Conservation (phyloP, 108 stramenopile genomes). For the Mayamaea pseudoterrestris region DNA sequence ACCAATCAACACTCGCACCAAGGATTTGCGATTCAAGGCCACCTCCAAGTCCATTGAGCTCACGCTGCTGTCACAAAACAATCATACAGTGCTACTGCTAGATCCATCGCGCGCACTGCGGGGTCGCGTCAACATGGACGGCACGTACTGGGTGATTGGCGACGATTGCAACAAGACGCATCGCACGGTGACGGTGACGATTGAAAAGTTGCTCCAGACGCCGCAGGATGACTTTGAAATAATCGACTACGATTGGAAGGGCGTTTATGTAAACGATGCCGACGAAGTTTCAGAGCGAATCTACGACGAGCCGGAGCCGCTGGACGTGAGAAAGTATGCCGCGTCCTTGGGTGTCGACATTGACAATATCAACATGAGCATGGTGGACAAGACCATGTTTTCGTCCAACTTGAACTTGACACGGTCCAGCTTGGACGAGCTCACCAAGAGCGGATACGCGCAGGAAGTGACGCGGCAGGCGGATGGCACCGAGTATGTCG, state of each 20-base stretch:
- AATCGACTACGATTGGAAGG: constrained; percentile 77
- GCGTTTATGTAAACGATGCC: constrained; percentile 53
- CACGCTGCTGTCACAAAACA: constrained; percentile 3
- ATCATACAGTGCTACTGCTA: constrained; percentile 21
- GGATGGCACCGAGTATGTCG: constrained; percentile 55
- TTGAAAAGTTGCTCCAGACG: constrained; percentile 44
- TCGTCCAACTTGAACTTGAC: constrained; percentile 57
- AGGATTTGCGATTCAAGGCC: constrained; percentile 51
- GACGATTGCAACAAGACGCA: constrained; percentile 17
- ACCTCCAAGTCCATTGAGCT: constrained; percentile 41
- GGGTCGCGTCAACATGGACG: constrained; percentile 55
- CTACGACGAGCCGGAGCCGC: constrained; percentile 66
- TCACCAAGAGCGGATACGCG: constrained; percentile 46
- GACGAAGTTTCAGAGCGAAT: constrained; percentile 52
- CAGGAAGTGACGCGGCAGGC: constrained; percentile 62
- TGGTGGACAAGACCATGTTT: constrained; percentile 81
- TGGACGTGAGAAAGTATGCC: constrained; percentile 72
- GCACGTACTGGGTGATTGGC: constrained; percentile 70
- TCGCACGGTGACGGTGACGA: constrained; percentile 47
- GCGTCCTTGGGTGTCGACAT: constrained; percentile 72
- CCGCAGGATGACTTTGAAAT: constrained; percentile 48
- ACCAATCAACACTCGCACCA: constrained; percentile 43
- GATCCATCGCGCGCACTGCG: constrained; percentile 47
- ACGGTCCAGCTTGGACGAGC: constrained; percentile 36
- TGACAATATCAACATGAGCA: constrained; percentile 78